phyloP scores from a whole-genome alignment of 768 basidiomycete genomes.

The Tricholoma bakamatsutake region DNA sequence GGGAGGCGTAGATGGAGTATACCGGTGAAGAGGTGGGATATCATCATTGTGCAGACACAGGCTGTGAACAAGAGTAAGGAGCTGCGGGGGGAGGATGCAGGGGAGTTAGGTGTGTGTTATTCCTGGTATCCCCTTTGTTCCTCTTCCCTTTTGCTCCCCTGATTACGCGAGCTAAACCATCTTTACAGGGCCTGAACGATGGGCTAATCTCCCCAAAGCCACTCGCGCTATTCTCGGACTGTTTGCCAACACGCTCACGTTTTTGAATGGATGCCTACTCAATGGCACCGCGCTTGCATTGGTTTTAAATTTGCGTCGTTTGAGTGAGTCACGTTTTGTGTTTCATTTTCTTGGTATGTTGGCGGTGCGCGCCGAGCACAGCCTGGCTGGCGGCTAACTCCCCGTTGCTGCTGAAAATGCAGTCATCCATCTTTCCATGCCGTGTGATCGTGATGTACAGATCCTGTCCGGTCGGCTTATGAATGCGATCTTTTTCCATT shows the following conservation, averaged over 20 bases:
- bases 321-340: constrained; percentile 41
- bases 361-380: not conserved
- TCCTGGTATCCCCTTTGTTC: not conserved
- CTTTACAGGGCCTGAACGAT: constrained; percentile 46
- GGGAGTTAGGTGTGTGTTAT: constrained; percentile 38
- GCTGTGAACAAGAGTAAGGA: constrained; percentile 49
- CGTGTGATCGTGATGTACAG: constrained; percentile 1
- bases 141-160: not conserved
- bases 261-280: constrained; percentile 44
- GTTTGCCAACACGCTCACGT: constrained; percentile 49
- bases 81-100: constrained; percentile 66
- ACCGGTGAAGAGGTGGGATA: constrained; percentile 41
- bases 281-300: constrained; percentile 55
- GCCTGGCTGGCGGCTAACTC: not conserved
- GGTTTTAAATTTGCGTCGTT: constrained; percentile 56
- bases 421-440: not conserved
- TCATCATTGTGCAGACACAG: constrained; percentile 54
- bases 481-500: not conserved
- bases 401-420: not conserved
- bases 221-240: constrained; percentile 42
- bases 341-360: not conserved
- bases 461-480: not conserved
- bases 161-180: not conserved
- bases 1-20: constrained; percentile 28
- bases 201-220: constrained; percentile 34